Conservation (phyloP, 148 eudicot species). For the Camellia granthamiana region DNA sequence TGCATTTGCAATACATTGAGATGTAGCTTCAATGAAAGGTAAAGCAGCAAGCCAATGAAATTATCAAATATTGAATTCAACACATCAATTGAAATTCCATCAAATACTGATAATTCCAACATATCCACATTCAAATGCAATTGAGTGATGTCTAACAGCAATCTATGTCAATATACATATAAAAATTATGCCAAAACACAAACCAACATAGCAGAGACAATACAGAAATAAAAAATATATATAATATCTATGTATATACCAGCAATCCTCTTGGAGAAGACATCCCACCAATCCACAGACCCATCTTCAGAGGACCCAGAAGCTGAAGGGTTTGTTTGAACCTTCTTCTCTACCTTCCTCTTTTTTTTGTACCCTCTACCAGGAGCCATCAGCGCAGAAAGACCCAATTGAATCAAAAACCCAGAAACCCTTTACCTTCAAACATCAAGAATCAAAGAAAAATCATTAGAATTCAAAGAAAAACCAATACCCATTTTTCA, state of each 20-base stretch:
- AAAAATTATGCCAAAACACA: slow-evolving; percentile 7
- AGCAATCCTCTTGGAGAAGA: slow-evolving; percentile 50
- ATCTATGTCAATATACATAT: background rate
- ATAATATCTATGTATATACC: slow-evolving; percentile 30
- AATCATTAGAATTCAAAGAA: slow-evolving; percentile 18
- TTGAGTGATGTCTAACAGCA: background rate
- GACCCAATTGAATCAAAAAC: slow-evolving; percentile 48
- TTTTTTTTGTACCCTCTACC: slow-evolving; percentile 65
- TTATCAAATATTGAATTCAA: slow-evolving; percentile 3
- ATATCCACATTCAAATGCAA: too few species aligned
- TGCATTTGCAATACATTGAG: slow-evolving; percentile 1
- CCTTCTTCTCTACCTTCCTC: slow-evolving; percentile 49
- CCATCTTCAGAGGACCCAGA: slow-evolving; percentile 57
- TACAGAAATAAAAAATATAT: background rate
- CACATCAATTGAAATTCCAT: slow-evolving; percentile 8
- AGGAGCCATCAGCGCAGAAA: slow-evolving; percentile 54
- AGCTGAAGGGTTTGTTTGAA: slow-evolving; percentile 29
- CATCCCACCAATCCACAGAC: slow-evolving; percentile 70
- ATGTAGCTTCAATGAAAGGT: slow-evolving; percentile 8
- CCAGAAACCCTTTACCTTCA: slow-evolving; percentile 27
- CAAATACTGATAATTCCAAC: too few species aligned
- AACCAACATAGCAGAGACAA: slow-evolving; percentile 3
- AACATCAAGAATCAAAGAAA: slow-evolving; percentile 21
- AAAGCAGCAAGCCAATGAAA: slow-evolving; percentile 12
- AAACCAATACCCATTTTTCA: slow-evolving; percentile 21